Evolutionary conservation across 495 filamentous ascomycete genomes (phyloP).

Genomic region (Penicillium fimorum): DNA sequence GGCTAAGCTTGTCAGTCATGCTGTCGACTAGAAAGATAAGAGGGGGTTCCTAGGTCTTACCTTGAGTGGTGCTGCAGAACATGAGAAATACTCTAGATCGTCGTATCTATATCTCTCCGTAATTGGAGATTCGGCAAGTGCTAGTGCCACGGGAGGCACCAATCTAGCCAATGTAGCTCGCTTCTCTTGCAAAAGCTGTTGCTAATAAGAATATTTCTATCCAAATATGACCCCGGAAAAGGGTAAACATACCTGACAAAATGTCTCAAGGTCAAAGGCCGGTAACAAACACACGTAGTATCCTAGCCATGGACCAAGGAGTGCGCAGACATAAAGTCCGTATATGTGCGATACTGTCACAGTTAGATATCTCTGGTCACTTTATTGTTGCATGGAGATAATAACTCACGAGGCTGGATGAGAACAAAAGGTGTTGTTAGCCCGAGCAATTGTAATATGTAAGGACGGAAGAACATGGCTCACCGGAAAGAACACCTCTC

Average conservation of each 20-base stretch:
- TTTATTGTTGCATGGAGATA: neutral
- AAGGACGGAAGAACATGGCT: neutral
- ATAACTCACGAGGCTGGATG: neutral
- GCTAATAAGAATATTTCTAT: neutral
- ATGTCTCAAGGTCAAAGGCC: constrained; percentile 12
- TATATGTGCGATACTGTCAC: constrained; percentile 12
- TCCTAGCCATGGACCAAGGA: constrained; percentile 14
- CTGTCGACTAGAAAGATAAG: too few relatives aligned
- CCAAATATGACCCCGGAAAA: neutral
- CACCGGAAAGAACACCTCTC: constrained; percentile 17
- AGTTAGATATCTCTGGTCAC: neutral
- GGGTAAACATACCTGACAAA: constrained; percentile 5
- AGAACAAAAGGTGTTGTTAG: neutral
- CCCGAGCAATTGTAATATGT: neutral
- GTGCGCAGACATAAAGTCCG: constrained; percentile 15
- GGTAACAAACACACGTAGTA: constrained; percentile 15
- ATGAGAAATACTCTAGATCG: constrained; percentile 15
- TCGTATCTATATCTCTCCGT: constrained; percentile 11
- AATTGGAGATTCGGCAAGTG: constrained; percentile 9
- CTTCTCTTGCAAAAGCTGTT: constrained; percentile 5
- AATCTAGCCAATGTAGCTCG: constrained; percentile 14
- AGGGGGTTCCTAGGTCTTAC: neutral
- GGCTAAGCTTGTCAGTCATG: neutral
- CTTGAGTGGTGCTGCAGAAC: constrained; percentile 18
- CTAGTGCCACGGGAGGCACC: constrained; percentile 11